Conservation (phyloP, 2,329 filamentous ascomycete species). For the Microcyclospora pomicola region DNA sequence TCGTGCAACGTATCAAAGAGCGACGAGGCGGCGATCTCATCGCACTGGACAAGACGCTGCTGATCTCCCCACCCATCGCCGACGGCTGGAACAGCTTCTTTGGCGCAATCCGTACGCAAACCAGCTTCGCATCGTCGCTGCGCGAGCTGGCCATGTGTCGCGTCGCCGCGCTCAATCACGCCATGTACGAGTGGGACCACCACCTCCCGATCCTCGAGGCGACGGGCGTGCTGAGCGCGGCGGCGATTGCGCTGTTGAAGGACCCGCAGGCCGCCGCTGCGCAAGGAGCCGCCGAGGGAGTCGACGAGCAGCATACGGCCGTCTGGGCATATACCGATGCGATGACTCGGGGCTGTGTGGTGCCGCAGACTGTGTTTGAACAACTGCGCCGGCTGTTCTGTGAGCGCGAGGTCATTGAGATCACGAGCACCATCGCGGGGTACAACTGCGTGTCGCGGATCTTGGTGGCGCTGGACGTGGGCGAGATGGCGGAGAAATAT, state of each 20-base stretch:
- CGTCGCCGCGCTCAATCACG: slow-evolving; percentile 65
- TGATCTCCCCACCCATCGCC: slow-evolving; percentile 41
- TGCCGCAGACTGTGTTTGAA: slow-evolving; percentile 55
- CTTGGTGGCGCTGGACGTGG: slow-evolving; percentile 62
- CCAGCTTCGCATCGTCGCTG: slow-evolving; percentile 36
- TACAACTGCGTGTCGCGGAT: slow-evolving; percentile 83
- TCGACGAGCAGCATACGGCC: slow-evolving; percentile 51
- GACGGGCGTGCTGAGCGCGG: slow-evolving; percentile 45
- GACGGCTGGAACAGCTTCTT: slow-evolving; percentile 47
- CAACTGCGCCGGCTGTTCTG: slow-evolving; percentile 47
- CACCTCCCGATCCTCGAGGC: slow-evolving; percentile 58
- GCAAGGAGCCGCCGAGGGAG: slow-evolving; percentile 25
- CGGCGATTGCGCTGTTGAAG: slow-evolving; percentile 32
- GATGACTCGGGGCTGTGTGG: slow-evolving; percentile 63
- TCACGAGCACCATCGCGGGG: slow-evolving; percentile 62
- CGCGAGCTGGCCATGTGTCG: slow-evolving; percentile 70
- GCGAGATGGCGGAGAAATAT: slow-evolving; percentile 26
- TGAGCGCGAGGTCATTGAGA: slow-evolving; percentile 64
- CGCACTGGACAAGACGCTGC: slow-evolving; percentile 39
- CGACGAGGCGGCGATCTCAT: slow-evolving; percentile 38
- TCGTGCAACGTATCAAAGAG: slow-evolving; percentile 37
- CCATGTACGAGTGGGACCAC: slow-evolving; percentile 75
- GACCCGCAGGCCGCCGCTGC: slow-evolving; percentile 1
- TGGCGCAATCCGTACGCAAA: slow-evolving; percentile 40
- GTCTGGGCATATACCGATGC: slow-evolving; percentile 65